A percentile compares a stretch with the other conserved stretches of the same genome.
Evolutionary conservation across 805 yeast genomes (phyloP).

Genomic region (Nakazawaea wyomingensis): DNA sequence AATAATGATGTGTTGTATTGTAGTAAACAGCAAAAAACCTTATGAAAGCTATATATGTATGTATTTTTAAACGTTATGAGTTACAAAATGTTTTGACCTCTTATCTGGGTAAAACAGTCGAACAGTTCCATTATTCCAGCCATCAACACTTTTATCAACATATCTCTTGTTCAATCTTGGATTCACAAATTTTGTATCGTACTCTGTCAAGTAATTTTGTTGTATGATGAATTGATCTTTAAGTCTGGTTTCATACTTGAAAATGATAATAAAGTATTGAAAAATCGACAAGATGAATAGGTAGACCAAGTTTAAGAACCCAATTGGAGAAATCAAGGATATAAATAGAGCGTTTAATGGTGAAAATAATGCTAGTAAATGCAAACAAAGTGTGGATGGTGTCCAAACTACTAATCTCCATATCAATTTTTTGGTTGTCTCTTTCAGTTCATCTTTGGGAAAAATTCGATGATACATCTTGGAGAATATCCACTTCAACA

Average conservation of each 20-base stretch:
- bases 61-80: conserved; percentile 1
- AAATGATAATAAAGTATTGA: conserved; percentile 34
- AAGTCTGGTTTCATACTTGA: conserved; percentile 40
- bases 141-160: conserved; percentile 60
- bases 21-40: too few species aligned
- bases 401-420: conserved; percentile 65
- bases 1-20: conserved; percentile 17
- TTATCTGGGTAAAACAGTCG: conserved; percentile 11
- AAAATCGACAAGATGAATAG: conserved; percentile 31
- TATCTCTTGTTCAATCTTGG: conserved; percentile 47
- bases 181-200: conserved; percentile 54
- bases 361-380: conserved; percentile 48
- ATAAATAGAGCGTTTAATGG: conserved; percentile 50
- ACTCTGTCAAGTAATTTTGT: conserved; percentile 59
- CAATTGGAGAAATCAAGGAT: conserved; percentile 19
- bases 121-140: conserved; percentile 23
- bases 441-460: neutral
- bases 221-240: conserved; percentile 57
- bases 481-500: neutral
- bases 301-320: conserved; percentile 20
- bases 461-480: conserved; percentile 3
- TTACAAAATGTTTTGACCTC: conserved; percentile 7
- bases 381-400: conserved; percentile 54
- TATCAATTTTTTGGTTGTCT: neutral
- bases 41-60: too few species aligned